These are phyloP conservation scores for Teratosphaeria gauchensis DNA, from an alignment of 2,329 filamentous ascomycete genomes.

Conservation along the genomic window DNA sequence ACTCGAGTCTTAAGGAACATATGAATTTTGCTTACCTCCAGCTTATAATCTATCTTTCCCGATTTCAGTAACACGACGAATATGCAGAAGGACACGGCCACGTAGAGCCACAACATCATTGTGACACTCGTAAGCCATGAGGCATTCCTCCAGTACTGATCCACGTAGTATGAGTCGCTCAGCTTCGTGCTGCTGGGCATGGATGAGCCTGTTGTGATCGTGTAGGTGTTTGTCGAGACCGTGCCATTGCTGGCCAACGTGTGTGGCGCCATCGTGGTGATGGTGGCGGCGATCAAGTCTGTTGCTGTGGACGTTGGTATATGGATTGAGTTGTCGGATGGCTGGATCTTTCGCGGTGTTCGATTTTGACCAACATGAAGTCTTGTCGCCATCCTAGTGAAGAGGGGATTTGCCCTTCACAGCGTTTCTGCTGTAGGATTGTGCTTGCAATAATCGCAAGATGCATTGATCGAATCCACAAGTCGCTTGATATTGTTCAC, in stretches of 20 bases:
- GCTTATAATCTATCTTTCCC: neutral
- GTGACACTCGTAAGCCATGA: neutral
- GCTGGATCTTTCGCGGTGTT: neutral
- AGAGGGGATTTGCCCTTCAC: too few relatives aligned
- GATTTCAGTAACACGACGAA: neutral
- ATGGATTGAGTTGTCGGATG: neutral
- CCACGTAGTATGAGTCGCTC: neutral
- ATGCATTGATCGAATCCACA: neutral
- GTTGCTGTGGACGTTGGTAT: neutral
- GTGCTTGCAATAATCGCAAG: neutral
- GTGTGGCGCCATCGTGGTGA: neutral
- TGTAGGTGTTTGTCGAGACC: neutral
- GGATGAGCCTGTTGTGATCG: neutral
- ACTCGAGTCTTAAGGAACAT: neutral
- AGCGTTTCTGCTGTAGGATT: neutral
- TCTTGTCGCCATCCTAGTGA: neutral
- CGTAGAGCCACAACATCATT: neutral
- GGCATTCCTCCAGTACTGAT: neutral
- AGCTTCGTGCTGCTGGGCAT: neutral
- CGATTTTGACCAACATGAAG: neutral
- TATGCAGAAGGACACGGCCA: neutral
- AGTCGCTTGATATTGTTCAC: neutral
- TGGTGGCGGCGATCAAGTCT: neutral
- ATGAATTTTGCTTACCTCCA: neutral
- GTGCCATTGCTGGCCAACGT: neutral